Conservation (phyloP, 2,329 filamentous ascomycete species). For the Pezicula neosporulosa region DNA sequence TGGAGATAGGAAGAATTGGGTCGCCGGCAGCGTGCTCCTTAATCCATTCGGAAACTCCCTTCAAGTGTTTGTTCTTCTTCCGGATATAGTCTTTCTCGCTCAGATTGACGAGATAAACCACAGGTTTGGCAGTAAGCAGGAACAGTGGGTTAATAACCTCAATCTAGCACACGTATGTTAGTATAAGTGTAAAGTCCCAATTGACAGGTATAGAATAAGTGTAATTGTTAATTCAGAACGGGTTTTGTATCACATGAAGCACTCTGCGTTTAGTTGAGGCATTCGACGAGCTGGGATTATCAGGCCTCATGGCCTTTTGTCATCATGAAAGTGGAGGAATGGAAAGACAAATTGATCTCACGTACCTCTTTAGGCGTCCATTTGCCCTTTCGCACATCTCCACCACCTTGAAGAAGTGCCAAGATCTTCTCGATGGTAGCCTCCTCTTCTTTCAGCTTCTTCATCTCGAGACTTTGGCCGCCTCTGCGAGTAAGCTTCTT, state of each 20-base stretch:
- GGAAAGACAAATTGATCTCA: constrained; percentile 22
- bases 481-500: constrained; percentile 94
- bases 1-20: constrained; percentile 89
- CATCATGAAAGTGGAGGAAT: constrained; percentile 67
- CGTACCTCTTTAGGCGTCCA: constrained; percentile 96
- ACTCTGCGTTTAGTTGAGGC: constrained; percentile 75
- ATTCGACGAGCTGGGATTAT: constrained; percentile 99
- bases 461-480: constrained; percentile 94
- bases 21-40: constrained; percentile 86
- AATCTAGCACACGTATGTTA: constrained; percentile 54
- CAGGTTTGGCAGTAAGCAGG: constrained; percentile 92
- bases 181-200: constrained; percentile 12
- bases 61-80: constrained; percentile 99
- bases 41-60: constrained; percentile 92
- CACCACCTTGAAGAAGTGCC: constrained; percentile 77
- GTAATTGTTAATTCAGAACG: constrained; percentile 27
- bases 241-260: constrained; percentile 75
- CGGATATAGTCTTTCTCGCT: constrained; percentile 96
- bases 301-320: constrained; percentile 94
- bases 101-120: constrained; percentile 95
- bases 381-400: constrained; percentile 86
- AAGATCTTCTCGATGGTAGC: constrained; percentile 90
- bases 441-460: constrained; percentile 94
- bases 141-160: constrained; percentile 97
- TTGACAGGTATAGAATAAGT: constrained; percentile 16